Base-by-base conservation (phyloP, 192 early-diverging fungal species). In the Entomortierella chlamydospora region DNA sequence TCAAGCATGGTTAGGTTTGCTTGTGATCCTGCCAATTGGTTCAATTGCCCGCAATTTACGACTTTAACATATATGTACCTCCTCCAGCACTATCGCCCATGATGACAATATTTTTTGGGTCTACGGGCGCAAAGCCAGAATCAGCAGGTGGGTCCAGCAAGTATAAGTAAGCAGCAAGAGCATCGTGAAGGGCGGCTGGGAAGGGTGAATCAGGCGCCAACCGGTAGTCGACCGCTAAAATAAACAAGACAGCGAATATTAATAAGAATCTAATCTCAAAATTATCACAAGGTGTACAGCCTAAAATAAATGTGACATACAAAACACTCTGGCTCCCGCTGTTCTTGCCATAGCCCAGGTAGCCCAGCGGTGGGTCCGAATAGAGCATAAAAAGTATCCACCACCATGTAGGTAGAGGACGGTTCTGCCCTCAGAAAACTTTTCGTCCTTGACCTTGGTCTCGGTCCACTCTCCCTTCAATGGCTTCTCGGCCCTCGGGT, bases 121-220 rank as follows among this genome's bases (percentile, higher is more conserved):
- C 82, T 11, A 87, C 69, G 2, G 90, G 83, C 12, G 72, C 26
- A 33, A 90, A 86, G 1, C 85, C 86, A 7, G 83, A 60, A 53
- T 82, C 76, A 23, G 65, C 51, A 17, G 86, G 86, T 39, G 85
- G 87, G 25, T 86, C 70, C 15, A 92, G 72, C 23, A 97, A 81
- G 56, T 86, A 90, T 18, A 88, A 64, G 73, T 95, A 97, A 0
- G 93, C 89, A 25, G 91, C 86, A 23, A 96, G 68, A 51, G 91
- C 90, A 79, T 98, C 97, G 53, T 93, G 87, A 3, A 98, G 71
- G 23, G 94, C 94, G 52, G 89, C 81, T 2, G 97, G 97, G 71
- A 95, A 98, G 22, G 91, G 88, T 17, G 88, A 78, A 58, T 93
- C 88, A 0, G 97, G 97, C 0, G 97, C 90, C 30, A 97, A 70